These are phyloP conservation scores for Fomitopsis palustris DNA, from an alignment of 1,284 basidiomycete genomes.

Conservation along the genomic window DNA sequence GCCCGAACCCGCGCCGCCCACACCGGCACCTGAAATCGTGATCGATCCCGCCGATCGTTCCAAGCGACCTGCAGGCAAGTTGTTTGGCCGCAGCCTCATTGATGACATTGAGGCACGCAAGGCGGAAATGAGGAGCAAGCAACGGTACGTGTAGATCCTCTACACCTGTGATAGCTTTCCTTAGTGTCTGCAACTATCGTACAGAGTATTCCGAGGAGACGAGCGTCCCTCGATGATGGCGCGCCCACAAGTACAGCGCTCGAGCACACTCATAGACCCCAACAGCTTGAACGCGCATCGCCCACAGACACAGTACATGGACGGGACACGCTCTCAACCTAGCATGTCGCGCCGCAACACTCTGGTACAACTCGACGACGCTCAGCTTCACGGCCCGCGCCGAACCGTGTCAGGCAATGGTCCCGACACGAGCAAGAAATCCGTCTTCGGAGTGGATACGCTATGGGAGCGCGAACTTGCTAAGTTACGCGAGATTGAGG, in stretches of 20 bases:
- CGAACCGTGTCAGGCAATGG: conserved; percentile 14
- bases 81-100: conserved; percentile 77
- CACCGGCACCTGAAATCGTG: conserved; percentile 29
- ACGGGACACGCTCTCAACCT: conserved; percentile 38
- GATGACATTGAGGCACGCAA: conserved; percentile 78
- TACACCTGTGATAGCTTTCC: not conserved
- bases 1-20: conserved; percentile 25
- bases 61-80: conserved; percentile 64
- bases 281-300: conserved; percentile 44
- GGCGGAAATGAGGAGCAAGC: conserved; percentile 67
- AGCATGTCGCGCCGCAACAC: conserved; percentile 46
- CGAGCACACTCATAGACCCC: conserved; percentile 73
- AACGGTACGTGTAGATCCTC: conserved; percentile 47
- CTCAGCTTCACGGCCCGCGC: conserved; percentile 28
- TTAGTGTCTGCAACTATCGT: not conserved
- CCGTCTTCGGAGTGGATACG: conserved; percentile 82
- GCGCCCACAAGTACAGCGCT: conserved; percentile 47
- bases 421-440: conserved; percentile 43
- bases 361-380: conserved; percentile 58
- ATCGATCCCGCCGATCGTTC: conserved; percentile 36
- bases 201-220: conserved; percentile 70
- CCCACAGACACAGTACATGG: conserved; percentile 41
- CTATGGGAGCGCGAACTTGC: conserved; percentile 78
- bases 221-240: conserved; percentile 84
- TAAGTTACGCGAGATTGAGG: conserved; percentile 71